phyloP scores from a whole-genome alignment of 2,329 filamentous ascomycete genomes.

The Myriosclerotinia duriaeana region DNA sequence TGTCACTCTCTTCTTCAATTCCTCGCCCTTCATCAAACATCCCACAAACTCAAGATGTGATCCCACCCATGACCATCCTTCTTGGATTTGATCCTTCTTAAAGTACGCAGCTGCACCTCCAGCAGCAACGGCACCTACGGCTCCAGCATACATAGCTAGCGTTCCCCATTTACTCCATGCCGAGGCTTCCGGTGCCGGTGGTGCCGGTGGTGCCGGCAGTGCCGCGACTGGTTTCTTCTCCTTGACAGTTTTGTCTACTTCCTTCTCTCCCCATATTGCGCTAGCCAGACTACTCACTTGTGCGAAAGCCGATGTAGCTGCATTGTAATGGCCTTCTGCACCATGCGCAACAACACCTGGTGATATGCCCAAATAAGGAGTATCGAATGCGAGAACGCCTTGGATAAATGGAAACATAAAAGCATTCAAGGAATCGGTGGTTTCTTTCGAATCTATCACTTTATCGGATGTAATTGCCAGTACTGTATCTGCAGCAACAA shows the following conservation, averaged over 20 bases:
- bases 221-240: conserved; percentile 43
- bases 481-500: conserved; percentile 86
- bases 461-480: conserved; percentile 57
- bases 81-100: conserved; percentile 75
- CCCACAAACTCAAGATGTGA: conserved; percentile 94
- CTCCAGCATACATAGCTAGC: conserved; percentile 82
- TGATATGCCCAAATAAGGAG: conserved; percentile 81
- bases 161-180: conserved; percentile 80
- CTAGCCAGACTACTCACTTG: conserved; percentile 65
- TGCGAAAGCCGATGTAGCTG: conserved; percentile 66
- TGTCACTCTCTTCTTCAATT: conserved; percentile 72
- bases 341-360: conserved; percentile 81
- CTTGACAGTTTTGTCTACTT: conserved; percentile 39
- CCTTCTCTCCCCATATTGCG: conserved; percentile 61
- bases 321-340: conserved; percentile 82
- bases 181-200: conserved; percentile 45
- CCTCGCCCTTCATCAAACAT: conserved; percentile 79
- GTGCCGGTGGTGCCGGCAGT: conserved; percentile 44
- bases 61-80: conserved; percentile 77
- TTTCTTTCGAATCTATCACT: conserved; percentile 30
- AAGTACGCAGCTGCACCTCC: conserved; percentile 83
- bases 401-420: conserved; percentile 95
- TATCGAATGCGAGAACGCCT: conserved; percentile 90
- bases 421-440: conserved; percentile 44
- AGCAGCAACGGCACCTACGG: conserved; percentile 76